Evolutionary conservation across 169 alveolate genomes (phyloP).

Genomic region (Eimeria sp.): DNA sequence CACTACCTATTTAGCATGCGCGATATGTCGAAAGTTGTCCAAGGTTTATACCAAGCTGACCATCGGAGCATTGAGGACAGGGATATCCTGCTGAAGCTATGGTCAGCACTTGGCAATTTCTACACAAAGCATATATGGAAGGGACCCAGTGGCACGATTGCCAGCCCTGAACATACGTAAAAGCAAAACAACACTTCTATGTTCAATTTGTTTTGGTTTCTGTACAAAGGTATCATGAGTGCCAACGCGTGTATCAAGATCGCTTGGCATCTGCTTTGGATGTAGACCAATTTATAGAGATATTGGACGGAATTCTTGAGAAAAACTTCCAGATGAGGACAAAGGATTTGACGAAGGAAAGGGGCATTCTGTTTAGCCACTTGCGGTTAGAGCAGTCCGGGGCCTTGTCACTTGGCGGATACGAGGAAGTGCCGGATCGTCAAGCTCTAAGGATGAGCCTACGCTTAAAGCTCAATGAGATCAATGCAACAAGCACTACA

Average conservation of each 20-base stretch:
- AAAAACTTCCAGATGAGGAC: constrained; percentile 85
- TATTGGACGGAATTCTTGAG: constrained; percentile 89
- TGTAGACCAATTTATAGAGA: constrained; percentile 89
- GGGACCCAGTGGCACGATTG: neutral
- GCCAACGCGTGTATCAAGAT: constrained; percentile 95
- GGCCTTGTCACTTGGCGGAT: constrained; percentile 74
- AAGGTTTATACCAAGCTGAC: constrained; percentile 95
- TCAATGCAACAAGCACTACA: constrained; percentile 91
- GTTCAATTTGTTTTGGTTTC: neutral
- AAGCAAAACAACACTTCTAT: neutral
- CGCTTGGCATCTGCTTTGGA: constrained; percentile 93
- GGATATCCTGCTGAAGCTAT: constrained; percentile 88
- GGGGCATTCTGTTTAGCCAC: constrained; percentile 87
- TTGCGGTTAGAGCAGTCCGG: constrained; percentile 62
- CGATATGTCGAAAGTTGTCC: constrained; percentile 96
- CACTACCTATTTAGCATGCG: constrained; percentile 97
- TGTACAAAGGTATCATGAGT: constrained; percentile 95
- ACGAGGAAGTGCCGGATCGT: constrained; percentile 91
- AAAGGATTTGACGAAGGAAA: constrained; percentile 86
- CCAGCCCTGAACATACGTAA: neutral
- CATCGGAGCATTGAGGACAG: constrained; percentile 92
- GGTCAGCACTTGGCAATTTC: neutral
- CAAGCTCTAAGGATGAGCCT: constrained; percentile 88
- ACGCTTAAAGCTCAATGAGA: constrained; percentile 90
- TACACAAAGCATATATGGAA: neutral